Base-by-base conservation (phyloP, 345 rosid genomes). In the Sapria himalayana region DNA sequence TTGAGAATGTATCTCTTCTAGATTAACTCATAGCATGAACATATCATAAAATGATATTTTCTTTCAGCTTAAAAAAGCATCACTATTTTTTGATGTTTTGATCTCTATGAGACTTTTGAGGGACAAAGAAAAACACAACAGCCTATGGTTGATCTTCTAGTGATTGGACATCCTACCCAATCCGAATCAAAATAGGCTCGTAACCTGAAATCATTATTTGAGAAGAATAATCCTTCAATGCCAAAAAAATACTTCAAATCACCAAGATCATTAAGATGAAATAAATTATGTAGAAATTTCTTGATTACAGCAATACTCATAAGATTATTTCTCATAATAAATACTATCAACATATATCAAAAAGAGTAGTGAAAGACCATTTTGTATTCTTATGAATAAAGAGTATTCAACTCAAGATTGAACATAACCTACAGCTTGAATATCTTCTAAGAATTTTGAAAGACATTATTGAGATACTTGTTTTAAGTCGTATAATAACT, bases 241-340 rank as follows among this genome's bases (percentile, higher is more conserved):
- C 48, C 48, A 14, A 43, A 4, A 10, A 43, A 43, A 29, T 14
- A 43, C 13, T 27, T 43, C 22, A 43, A 43, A 0, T 16, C 0
- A 0, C 48, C 37, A 43, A 43, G 48, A 9, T 43, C 37, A 11
- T 43, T 43, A 1, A 43, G 1, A 2, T 43, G 1, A 5, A 43
- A 43, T 1, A 0, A 4, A 0, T 7, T 1, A 16, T 18, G 9
- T 3, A 29, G 37, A 16, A 9, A 9, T 0, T 10, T 0, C 12
- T 27, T 43, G 8, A 43, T 5, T 0, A 0, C 9, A 13, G 20
- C 4, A 15, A 15, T 2, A 1, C 5, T 1, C 3, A 7, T 0
- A 3, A 11, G 9, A 11, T 29, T 9, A 12, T 25, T 15, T 4
- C 37, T 23, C 0, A 25, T 17, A 7, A 43, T 6, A 11, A 1